Evolutionary conservation across 2,329 filamentous ascomycete genomes (phyloP).

Genomic region (Colletotrichum sp.): DNA sequence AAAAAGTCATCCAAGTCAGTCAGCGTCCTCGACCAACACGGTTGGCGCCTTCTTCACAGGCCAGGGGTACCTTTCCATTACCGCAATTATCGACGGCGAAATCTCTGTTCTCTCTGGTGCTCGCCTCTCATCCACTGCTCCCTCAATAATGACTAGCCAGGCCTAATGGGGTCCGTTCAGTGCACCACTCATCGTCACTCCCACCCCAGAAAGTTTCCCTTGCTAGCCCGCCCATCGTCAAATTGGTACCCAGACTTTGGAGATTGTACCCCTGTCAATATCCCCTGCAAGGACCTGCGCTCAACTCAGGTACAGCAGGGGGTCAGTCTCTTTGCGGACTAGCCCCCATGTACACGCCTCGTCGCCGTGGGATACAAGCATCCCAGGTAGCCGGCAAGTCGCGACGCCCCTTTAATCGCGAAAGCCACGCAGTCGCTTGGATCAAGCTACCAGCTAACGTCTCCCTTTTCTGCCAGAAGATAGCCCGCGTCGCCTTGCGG

Average conservation of each 20-base stretch:
- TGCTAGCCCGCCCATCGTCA: constrained; percentile 11
- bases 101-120: neutral
- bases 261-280: constrained; percentile 5
- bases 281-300: constrained; percentile 5
- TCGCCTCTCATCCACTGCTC: neutral
- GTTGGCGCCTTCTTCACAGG: neutral
- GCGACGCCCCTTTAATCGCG: neutral
- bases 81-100: neutral
- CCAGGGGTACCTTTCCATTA: neutral
- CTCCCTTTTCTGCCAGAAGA: neutral
- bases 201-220: constrained; percentile 2
- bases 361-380: neutral
- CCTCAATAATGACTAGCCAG: neutral
- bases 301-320: constrained; percentile 8
- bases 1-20: neutral
- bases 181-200: neutral
- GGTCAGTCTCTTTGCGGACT: neutral
- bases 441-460: neutral
- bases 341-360: neutral
- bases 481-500: neutral
- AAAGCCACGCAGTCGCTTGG: neutral
- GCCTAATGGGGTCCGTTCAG: neutral
- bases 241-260: constrained; percentile 17
- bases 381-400: constrained; percentile 9
- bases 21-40: neutral